Conservation (phyloP, 805 yeast species). For the Clavispora phyllophila region DNA sequence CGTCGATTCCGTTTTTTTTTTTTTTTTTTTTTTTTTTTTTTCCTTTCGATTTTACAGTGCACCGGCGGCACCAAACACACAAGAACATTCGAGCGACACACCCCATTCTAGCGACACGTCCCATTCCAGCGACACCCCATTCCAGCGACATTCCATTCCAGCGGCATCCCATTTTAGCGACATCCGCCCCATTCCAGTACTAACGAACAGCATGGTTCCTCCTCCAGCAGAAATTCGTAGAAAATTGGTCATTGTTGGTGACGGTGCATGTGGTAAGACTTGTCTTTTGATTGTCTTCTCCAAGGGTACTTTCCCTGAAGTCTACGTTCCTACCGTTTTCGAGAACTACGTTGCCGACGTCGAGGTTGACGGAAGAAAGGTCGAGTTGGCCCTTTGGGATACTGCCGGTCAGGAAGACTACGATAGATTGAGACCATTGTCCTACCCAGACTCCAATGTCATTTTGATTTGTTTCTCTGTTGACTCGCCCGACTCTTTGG, state of each 20-base stretch:
- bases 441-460: slow-evolving; percentile 35
- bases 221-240: slow-evolving; percentile 26
- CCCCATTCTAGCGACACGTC: no score
- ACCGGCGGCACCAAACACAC: no score
- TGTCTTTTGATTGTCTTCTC: slow-evolving; percentile 29
- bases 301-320: slow-evolving; percentile 28
- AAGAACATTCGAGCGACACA: no score
- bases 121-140: no score
- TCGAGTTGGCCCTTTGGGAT: slow-evolving; percentile 44
- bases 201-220: slow-evolving; percentile 18
- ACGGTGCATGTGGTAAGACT: slow-evolving; percentile 30
- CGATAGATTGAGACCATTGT: slow-evolving; percentile 40
- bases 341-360: slow-evolving; percentile 98
- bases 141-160: no score
- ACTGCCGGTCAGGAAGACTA: slow-evolving; percentile 26
- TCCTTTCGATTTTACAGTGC: no score
- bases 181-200: no score
- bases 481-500: slow-evolving; percentile 27
- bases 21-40: no score
- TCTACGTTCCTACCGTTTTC: slow-evolving; percentile 54
- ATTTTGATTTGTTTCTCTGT: slow-evolving; percentile 36
- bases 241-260: slow-evolving; percentile 29
- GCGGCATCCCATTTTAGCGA: no score
- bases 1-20: neutral
- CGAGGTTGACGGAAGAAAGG: slow-evolving; percentile 53